Percentiles rank a stretch among this genome's conserved stretches.
phyloP scores from a whole-genome alignment of 306 rosid species.

The Quercus glauca region DNA sequence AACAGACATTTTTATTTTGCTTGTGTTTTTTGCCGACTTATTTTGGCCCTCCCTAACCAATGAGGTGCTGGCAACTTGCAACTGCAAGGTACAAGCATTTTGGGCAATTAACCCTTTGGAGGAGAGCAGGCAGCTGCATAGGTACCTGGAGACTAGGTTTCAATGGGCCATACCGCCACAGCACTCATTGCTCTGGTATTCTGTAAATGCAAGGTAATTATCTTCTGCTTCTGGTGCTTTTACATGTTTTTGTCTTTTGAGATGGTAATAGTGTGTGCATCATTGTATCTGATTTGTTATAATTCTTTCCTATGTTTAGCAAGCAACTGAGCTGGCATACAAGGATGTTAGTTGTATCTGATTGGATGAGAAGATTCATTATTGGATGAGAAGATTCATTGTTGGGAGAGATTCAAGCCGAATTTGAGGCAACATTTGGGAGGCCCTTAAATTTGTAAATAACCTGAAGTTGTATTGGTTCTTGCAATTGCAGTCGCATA shows the following conservation, averaged over 20 bases:
- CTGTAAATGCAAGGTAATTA: slow-evolving; percentile 74
- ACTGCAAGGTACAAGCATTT: slow-evolving; percentile 80
- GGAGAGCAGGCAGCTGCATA: slow-evolving; percentile 85
- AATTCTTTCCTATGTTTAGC: slow-evolving; percentile 38
- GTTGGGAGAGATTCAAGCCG: slow-evolving; percentile 87
- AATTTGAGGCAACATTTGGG: slow-evolving; percentile 27
- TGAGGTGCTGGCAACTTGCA: slow-evolving; percentile 19
- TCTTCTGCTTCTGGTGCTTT: not conserved
- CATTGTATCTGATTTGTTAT: not conserved
- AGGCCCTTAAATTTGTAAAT: not conserved
- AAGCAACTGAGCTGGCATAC: slow-evolving; percentile 97
- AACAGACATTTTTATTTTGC: too few relatives aligned
- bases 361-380: slow-evolving; percentile 69
- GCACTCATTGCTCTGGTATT: slow-evolving; percentile 98
- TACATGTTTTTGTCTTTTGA: not conserved
- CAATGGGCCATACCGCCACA: slow-evolving; percentile 50
- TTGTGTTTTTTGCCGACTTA: too few relatives aligned
- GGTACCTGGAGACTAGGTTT: slow-evolving; percentile 96
- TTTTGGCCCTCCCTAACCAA: slow-evolving; percentile 10
- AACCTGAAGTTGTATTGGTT: not conserved
- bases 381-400: slow-evolving; percentile 64
- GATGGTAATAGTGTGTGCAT: not conserved
- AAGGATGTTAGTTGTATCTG: slow-evolving; percentile 66
- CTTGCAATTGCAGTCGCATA: not conserved
- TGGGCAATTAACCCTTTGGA: slow-evolving; percentile 88